Conservation (phyloP, 106 monocot genomes). For the Dendrobium chrysotoxum region DNA sequence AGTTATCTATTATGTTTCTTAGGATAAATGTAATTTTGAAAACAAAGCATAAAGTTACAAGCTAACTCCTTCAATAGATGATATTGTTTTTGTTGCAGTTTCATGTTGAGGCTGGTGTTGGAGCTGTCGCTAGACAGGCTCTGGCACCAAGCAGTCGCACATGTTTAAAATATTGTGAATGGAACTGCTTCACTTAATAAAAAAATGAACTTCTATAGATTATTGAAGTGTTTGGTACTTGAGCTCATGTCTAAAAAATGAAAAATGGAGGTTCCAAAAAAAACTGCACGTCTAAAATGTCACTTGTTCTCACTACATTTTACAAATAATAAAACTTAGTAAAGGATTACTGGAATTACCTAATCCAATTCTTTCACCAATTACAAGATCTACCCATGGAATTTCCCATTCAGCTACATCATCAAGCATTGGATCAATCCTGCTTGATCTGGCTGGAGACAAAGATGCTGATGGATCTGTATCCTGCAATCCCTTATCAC, state of each 20-base stretch:
- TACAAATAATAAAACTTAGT: not conserved
- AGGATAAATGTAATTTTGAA: not conserved
- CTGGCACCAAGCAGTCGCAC: not conserved
- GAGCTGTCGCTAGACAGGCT: not conserved
- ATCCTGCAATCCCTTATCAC: conserved; percentile 19
- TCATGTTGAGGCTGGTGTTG: not conserved
- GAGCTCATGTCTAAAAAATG: not conserved
- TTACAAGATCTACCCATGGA: conserved; percentile 83
- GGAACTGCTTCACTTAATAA: too few relatives aligned
- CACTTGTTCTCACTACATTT: not conserved
- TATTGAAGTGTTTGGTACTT: not conserved
- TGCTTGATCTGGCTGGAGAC: conserved; percentile 8
- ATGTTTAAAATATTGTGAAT: not conserved
- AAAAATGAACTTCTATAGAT: not conserved
- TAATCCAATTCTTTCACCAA: conserved; percentile 99
- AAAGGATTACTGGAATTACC: conserved; percentile 40
- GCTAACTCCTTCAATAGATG: not conserved
- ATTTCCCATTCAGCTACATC: conserved; percentile 93
- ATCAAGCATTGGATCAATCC: conserved; percentile 78
- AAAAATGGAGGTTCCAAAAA: not conserved
- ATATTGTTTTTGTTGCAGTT: not conserved
- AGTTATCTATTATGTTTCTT: not conserved
- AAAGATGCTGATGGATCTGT: conserved; percentile 24
- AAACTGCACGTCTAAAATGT: not conserved
- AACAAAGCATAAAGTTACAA: not conserved